These are phyloP conservation scores for Hypomontagnella submonticulosa DNA, from an alignment of 495 filamentous ascomycete species.

Conservation along the genomic window DNA sequence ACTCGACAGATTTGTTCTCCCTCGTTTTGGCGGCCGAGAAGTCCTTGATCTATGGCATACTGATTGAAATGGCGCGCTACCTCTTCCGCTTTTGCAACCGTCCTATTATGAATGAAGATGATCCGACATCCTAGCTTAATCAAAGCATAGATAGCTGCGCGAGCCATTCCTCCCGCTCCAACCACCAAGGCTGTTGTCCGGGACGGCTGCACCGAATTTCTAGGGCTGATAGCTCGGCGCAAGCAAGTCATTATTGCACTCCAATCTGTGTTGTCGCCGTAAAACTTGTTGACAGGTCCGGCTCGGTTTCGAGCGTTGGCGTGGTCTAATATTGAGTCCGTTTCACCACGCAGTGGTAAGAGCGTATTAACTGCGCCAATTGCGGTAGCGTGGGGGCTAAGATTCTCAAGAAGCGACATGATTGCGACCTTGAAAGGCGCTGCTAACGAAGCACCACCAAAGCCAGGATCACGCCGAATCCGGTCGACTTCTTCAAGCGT, in stretches of 20 bases:
- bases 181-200: conserved; percentile 77
- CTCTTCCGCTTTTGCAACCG: conserved; percentile 66
- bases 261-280: conserved; percentile 90
- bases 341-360: conserved; percentile 73
- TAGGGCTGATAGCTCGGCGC: conserved; percentile 78
- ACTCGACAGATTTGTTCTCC: conserved; percentile 67
- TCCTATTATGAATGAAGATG: conserved; percentile 84
- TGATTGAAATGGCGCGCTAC: conserved; percentile 78
- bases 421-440: conserved; percentile 82
- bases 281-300: conserved; percentile 73
- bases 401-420: conserved; percentile 71
- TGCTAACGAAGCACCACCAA: conserved; percentile 78
- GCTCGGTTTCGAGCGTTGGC: conserved; percentile 72
- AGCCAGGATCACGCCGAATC: conserved; percentile 70
- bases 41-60: conserved; percentile 50
- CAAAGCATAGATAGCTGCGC: conserved; percentile 82
- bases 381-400: conserved; percentile 79
- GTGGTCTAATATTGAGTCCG: conserved; percentile 70
- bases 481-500: conserved; percentile 72
- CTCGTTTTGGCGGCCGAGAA: conserved; percentile 56
- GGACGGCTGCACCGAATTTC: conserved; percentile 76
- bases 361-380: conserved; percentile 87
- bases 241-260: conserved; percentile 75
- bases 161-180: conserved; percentile 84
- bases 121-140: conserved; percentile 80